These are phyloP conservation scores for Plantago lanceolata DNA, from an alignment of 305 asterid genomes.

Conservation along the genomic window DNA sequence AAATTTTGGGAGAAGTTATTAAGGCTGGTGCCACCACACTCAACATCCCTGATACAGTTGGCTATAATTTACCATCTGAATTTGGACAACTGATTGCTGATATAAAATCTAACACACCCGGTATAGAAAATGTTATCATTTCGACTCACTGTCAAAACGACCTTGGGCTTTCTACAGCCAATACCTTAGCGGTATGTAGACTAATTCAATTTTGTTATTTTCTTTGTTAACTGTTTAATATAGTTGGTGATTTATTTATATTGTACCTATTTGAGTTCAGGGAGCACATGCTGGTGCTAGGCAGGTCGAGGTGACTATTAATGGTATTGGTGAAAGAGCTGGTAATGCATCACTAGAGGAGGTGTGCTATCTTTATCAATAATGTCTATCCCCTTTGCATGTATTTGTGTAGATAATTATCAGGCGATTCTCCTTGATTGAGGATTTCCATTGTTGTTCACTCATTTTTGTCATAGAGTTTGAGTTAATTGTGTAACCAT, in stretches of 20 bases:
- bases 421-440: too few species aligned
- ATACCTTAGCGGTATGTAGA: slow-evolving; percentile 66
- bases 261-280: slow-evolving; percentile 35
- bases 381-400: not conserved
- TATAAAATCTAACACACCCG: slow-evolving; percentile 80
- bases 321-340: slow-evolving; percentile 98
- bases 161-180: slow-evolving; percentile 92
- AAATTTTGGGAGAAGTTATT: slow-evolving; percentile 84
- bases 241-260: slow-evolving; percentile 12
- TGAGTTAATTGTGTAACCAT: too few species aligned
- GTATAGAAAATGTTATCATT: slow-evolving; percentile 78
- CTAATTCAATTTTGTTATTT: slow-evolving; percentile 14
- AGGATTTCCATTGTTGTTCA: too few species aligned
- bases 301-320: slow-evolving; percentile 90
- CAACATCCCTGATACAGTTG: slow-evolving; percentile 96
- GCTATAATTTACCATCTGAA: slow-evolving; percentile 66
- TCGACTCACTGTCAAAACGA: slow-evolving; percentile 97
- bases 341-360: slow-evolving; percentile 98
- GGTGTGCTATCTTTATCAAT: slow-evolving; percentile 37
- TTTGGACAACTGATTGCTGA: slow-evolving; percentile 83
- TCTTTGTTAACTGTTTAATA: slow-evolving; percentile 19
- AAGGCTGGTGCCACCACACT: slow-evolving; percentile 96
- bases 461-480: too few species aligned
- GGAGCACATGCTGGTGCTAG: slow-evolving; percentile 96
- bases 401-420: too few species aligned